Conservation (phyloP, 179 eudicot species). For the Spergularia azorica region DNA sequence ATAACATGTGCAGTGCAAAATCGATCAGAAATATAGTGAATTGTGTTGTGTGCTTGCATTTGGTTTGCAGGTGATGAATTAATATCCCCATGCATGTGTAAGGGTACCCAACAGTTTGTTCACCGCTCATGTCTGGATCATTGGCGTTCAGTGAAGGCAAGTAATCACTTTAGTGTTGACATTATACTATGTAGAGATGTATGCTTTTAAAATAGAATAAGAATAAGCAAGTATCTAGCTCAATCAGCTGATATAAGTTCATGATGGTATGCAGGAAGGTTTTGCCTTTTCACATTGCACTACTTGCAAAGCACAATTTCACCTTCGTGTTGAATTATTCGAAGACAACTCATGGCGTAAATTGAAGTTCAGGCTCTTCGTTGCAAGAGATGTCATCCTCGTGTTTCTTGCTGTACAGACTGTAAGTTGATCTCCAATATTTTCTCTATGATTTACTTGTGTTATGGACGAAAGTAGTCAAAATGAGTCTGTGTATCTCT, state of each 20-base stretch:
- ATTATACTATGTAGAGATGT: neutral
- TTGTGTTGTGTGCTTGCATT: neutral
- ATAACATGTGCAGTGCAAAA: neutral
- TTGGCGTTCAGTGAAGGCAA: constrained; percentile 90
- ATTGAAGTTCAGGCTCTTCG: constrained; percentile 82
- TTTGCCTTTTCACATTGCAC: constrained; percentile 97
- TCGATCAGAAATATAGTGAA: neutral
- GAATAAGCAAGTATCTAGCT: neutral
- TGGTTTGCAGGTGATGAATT: constrained; percentile 61
- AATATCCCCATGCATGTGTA: constrained; percentile 97
- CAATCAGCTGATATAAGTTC: constrained; percentile 6
- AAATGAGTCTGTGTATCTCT: neutral
- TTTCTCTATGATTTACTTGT: neutral
- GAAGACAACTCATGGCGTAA: constrained; percentile 86
- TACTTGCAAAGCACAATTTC: constrained; percentile 94
- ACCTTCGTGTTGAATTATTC: constrained; percentile 58
- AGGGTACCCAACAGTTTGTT: constrained; percentile 94
- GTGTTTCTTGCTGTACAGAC: constrained; percentile 85
- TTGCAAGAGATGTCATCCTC: constrained; percentile 84
- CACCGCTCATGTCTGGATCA: constrained; percentile 95
- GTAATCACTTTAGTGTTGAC: constrained; percentile 2
- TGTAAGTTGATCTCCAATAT: constrained; percentile 43
- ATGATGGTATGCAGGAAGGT: constrained; percentile 60
- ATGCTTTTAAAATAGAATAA: neutral
- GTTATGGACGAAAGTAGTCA: neutral